Percentiles rank a stretch among this genome's conserved stretches.
Conservation (phyloP, 352 stramenopile species). For the Pythium pyrilobum region DNA sequence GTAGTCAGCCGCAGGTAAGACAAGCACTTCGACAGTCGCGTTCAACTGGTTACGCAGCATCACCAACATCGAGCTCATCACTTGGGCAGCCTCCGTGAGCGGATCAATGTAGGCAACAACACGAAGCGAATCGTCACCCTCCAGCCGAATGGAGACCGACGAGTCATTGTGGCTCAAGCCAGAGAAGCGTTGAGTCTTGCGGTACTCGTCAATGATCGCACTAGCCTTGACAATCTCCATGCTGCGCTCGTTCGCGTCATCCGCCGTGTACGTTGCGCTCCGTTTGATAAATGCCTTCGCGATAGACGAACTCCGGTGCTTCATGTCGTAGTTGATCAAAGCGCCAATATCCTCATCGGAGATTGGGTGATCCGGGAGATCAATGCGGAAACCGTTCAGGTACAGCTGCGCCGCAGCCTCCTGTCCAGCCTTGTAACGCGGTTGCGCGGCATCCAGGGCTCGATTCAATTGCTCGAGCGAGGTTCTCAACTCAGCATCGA, state of each 20-base stretch:
- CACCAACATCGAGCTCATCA: conserved; percentile 81
- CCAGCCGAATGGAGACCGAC: conserved; percentile 29
- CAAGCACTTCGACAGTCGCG: conserved; percentile 59
- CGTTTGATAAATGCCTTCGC: conserved; percentile 69
- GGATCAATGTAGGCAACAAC: conserved; percentile 88
- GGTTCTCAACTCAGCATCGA: not conserved
- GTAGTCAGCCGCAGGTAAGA: conserved; percentile 65
- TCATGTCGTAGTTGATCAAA: conserved; percentile 64
- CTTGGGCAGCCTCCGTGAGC: conserved; percentile 84
- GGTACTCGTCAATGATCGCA: conserved; percentile 73
- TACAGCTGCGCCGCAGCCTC: conserved; percentile 41
- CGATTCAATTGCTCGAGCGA: conserved; percentile 35
- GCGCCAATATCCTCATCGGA: conserved; percentile 56
- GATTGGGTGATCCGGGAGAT: conserved; percentile 43
- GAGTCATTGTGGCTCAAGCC: conserved; percentile 31
- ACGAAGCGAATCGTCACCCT: conserved; percentile 44
- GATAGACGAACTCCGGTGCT: conserved; percentile 61
- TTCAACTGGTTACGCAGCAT: conserved; percentile 75
- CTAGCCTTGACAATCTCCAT: conserved; percentile 72
- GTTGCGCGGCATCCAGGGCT: conserved; percentile 29
- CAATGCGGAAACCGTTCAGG: conserved; percentile 66
- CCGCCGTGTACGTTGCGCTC: conserved; percentile 32
- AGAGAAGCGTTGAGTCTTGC: conserved; percentile 37
- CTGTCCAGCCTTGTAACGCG: conserved; percentile 22
- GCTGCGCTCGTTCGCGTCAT: conserved; percentile 56